phyloP scores from a whole-genome alignment of 768 basidiomycete genomes.

The Leccinum incarnatum region DNA sequence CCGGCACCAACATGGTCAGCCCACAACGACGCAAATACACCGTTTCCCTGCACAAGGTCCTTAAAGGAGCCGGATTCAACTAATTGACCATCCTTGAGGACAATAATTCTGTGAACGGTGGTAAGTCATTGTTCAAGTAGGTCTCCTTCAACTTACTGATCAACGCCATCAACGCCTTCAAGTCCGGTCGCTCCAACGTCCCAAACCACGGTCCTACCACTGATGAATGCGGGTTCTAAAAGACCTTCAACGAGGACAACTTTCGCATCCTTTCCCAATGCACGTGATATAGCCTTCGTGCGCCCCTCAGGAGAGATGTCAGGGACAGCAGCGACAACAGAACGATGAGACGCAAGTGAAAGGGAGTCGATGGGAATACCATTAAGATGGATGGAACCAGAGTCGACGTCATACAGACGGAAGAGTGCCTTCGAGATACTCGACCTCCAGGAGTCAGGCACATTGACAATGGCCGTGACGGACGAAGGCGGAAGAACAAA shows the following conservation, averaged over 20 bases:
- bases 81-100: constrained; percentile 87
- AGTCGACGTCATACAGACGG: constrained; percentile 87
- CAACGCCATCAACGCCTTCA: constrained; percentile 54
- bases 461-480: constrained; percentile 87
- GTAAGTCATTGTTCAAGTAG: not conserved
- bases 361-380: constrained; percentile 86
- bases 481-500: constrained; percentile 87
- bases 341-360: constrained; percentile 75
- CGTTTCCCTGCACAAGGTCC: constrained; percentile 69
- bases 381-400: constrained; percentile 78
- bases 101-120: constrained; percentile 62
- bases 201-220: constrained; percentile 29
- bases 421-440: constrained; percentile 86
- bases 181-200: constrained; percentile 20
- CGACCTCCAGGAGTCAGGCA: constrained; percentile 79
- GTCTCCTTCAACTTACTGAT: constrained; percentile 44
- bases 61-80: constrained; percentile 79
- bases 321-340: constrained; percentile 87
- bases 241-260: constrained; percentile 26
- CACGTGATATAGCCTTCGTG: constrained; percentile 24
- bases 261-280: constrained; percentile 23
- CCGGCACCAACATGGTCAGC: constrained; percentile 72
- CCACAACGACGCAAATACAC: constrained; percentile 86
- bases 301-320: constrained; percentile 52
- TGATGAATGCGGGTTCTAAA: constrained; percentile 18